phyloP scores from a whole-genome alignment of 164 flowering plant genomes.

The Chloranthus sessilifolius region DNA sequence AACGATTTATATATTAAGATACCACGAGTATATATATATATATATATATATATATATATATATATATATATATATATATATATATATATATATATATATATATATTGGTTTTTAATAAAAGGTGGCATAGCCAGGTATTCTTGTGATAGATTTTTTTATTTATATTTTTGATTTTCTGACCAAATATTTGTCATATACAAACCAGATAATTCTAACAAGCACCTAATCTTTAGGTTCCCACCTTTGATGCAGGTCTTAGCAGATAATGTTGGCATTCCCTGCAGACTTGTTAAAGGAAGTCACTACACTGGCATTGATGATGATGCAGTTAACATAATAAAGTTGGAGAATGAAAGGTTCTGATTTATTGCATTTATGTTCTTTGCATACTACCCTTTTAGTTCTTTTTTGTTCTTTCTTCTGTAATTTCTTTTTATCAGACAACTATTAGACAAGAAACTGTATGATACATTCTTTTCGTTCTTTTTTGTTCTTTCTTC shows the following conservation, averaged over 20 bases:
- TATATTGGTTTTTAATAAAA: too few relatives aligned
- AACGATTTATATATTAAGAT: too few relatives aligned
- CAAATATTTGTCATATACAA: too few relatives aligned
- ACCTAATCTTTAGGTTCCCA: too few relatives aligned
- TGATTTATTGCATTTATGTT: slow-evolving; percentile 1
- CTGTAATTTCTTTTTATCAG: background rate
- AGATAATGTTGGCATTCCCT: slow-evolving; percentile 71
- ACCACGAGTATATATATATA: too few relatives aligned
- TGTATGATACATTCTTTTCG: background rate
- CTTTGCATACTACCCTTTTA: too few relatives aligned
- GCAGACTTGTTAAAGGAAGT: slow-evolving; percentile 92
- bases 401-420: background rate
- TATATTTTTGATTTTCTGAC: slow-evolving; percentile 4
- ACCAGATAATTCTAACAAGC: too few relatives aligned
- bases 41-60: too few relatives aligned
- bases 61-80: too few relatives aligned
- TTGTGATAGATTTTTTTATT: background rate
- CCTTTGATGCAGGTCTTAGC: slow-evolving; percentile 69
- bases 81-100: too few relatives aligned
- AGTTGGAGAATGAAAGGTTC: slow-evolving; percentile 84
- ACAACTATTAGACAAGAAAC: too few relatives aligned
- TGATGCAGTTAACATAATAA: slow-evolving; percentile 91
- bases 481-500: background rate
- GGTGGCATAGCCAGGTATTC: too few relatives aligned
- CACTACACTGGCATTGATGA: slow-evolving; percentile 96